Base-by-base conservation (phyloP, 768 basidiomycete genomes). In the Suillus spraguei region DNA sequence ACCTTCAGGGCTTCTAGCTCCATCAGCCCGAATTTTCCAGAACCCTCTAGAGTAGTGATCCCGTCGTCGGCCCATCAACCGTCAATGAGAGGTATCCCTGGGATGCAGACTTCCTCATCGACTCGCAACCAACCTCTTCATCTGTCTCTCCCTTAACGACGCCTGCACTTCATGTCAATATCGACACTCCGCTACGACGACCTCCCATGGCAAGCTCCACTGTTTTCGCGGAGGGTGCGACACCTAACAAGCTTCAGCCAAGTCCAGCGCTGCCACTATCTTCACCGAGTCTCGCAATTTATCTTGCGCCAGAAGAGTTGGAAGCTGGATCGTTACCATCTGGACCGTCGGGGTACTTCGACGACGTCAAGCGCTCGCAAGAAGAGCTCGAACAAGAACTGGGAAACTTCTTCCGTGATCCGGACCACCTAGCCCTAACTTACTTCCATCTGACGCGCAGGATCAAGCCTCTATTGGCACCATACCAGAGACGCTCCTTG, bases 291-390 rank as follows among this genome's bases (percentile, higher is more conserved):
- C 62, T 78, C 16, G 79, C 81, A 2, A 82, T 79, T 1, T 81
- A 83, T 68, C 77, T 77, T 58, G 78, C 83, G 0, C 79, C 83
- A 6, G 87, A 87, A 68, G 81, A 81, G 52, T 65, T 82, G 22
- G 75, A 71, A 22, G 66, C 68, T 1, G 81, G 79, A 3, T 77
- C 80, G 17, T 52, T 28, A 22, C 79, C 82, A 14, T 60, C 64
- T 68, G 39, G 63, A 63, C 11, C 67, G 20, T 52, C 16, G 24
- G 76, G 63, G 14, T 75, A 73, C 60, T 67, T 76, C 59, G 78
- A 76, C 22, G 66, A 35, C 16, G 69, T 62, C 54, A 65, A 74
- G 47, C 65, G 65, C 38, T 24, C 56, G 20, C 61, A 62, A 39
- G 73, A 72, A 10, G 69, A 75, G 20, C 65, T 63, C 60, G 67